Percentiles rank a stretch among this genome's conserved stretches.
Conservation (phyloP, 352 stramenopile species). For the Pythium phragmitis region DNA sequence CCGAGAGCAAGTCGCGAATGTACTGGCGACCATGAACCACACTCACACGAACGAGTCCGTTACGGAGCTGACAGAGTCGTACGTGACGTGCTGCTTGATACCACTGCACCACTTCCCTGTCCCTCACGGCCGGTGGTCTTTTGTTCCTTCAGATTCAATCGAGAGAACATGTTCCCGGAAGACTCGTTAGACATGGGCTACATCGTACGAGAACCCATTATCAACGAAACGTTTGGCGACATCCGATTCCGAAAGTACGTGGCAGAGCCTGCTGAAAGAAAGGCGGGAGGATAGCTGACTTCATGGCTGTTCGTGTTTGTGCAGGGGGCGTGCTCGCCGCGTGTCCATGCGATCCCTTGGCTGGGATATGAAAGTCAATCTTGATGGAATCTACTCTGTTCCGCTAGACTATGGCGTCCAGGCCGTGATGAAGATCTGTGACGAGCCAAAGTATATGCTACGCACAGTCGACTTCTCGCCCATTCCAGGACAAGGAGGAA, state of each 20-base stretch:
- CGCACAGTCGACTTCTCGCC: slow-evolving; percentile 77
- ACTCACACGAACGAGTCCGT: slow-evolving; percentile 88
- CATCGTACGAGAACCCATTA: slow-evolving; percentile 85
- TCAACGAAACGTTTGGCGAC: slow-evolving; percentile 89
- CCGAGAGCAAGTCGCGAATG: slow-evolving; percentile 80
- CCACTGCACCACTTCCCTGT: background rate
- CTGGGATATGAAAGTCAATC: slow-evolving; percentile 89
- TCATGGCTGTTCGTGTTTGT: background rate
- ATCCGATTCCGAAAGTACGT: slow-evolving; percentile 82
- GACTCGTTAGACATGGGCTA: slow-evolving; percentile 87
- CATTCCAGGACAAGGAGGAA: slow-evolving; percentile 7
- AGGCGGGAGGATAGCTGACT: background rate
- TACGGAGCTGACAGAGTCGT: slow-evolving; percentile 85
- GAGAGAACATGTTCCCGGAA: slow-evolving; percentile 80
- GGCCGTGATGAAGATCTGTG: slow-evolving; percentile 87
- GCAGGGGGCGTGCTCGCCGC: slow-evolving; percentile 72
- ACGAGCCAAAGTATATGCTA: slow-evolving; percentile 85
- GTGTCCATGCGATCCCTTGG: slow-evolving; percentile 87
- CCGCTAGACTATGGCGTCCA: slow-evolving; percentile 88
- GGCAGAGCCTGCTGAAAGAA: no score
- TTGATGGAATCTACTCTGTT: slow-evolving; percentile 87
- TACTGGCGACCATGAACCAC: slow-evolving; percentile 82
- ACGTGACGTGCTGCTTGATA: slow-evolving; percentile 19
- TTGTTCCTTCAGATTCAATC: slow-evolving; percentile 64
- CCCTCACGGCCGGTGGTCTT: background rate